A percentile compares a stretch with the other conserved stretches of the same genome.
Evolutionary conservation across 208 protist species (phyloP).

Genomic region (Trypanosoma mega): DNA sequence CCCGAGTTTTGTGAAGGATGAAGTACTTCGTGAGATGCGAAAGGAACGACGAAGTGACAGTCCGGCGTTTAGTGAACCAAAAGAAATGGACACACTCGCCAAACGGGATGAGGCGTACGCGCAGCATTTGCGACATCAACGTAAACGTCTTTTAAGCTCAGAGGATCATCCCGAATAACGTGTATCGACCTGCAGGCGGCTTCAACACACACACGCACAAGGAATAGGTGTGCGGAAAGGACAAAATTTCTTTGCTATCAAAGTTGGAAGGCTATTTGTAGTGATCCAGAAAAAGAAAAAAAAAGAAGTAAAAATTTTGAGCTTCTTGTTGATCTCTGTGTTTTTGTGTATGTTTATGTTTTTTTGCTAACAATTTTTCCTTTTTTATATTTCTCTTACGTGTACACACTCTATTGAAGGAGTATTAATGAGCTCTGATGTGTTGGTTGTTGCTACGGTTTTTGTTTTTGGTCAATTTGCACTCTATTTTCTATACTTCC

Average conservation of each 20-base stretch:
- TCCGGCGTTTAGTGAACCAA: constrained; percentile 57
- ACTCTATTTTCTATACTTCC: no score
- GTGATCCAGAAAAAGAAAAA: no score
- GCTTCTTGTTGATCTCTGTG: background rate
- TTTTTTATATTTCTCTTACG: constrained; percentile 4
- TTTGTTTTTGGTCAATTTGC: no score
- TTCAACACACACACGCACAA: no score
- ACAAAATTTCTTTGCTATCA: no score
- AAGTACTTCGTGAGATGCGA: constrained; percentile 74
- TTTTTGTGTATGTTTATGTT: constrained; percentile 8
- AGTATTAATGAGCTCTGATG: background rate
- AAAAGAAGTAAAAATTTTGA: no score
- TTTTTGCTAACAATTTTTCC: no score
- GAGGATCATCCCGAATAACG: constrained; percentile 16
- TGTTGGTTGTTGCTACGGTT: no score
- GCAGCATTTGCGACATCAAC: constrained; percentile 55
- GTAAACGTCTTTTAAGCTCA: constrained; percentile 31
- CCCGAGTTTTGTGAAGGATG: constrained; percentile 72
- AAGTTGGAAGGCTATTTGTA: no score
- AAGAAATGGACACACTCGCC: constrained; percentile 32
- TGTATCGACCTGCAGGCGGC: background rate
- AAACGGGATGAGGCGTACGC: constrained; percentile 47
- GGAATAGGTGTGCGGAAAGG: no score
- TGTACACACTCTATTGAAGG: background rate
- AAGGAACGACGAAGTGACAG: constrained; percentile 39